Evolutionary conservation across 768 basidiomycete species (phyloP), one percentile per base, ranked within the genome.

Genomic region (Pleurotus salmoneostramineus): DNA sequence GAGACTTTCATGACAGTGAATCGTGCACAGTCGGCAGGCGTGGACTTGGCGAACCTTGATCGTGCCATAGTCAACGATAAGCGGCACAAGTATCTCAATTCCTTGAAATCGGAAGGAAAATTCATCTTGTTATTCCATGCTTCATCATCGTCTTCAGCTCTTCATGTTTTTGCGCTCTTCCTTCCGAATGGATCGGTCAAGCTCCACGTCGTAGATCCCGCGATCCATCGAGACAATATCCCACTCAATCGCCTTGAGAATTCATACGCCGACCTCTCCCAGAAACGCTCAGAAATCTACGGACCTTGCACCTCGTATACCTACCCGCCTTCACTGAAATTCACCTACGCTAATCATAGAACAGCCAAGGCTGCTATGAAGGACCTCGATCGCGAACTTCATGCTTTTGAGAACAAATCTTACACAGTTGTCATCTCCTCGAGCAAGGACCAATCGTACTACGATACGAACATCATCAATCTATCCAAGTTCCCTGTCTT

Each of bases 111-210:
- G 6, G 34, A 27, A 3, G 78, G 84, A 44, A 92, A 91, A 68
- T 91, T 92, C 69, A 77, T 94, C 58, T 88, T 96, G 74, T 79
- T 98, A 11, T 97, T 93, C 66, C 96, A 98, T 60, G 89, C 89
- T 15, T 84, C 79, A 58, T 84, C 93, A 8, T 34, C 44, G 15
- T 81, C 83, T 55, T 88, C 78, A 48, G 83, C 83, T 0, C 80
- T 96, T 17, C 94, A 98, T 64, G 83, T 97, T 14, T 95, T 96
- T 65, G 89, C 89, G 0, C 76, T 97, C 34, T 96, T 98, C 75
- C 77, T 87, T 36, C 93, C 93, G 0, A 74, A 69, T 32, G 88
- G 87, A 0, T 61, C 72, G 7, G 86, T 87, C 37, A 89, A 87
- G 64, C 76, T 98, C 2, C 95, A 94, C 68, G 74, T 97, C 51